These are phyloP conservation scores for Boletus vinaceobasis DNA, from an alignment of 768 basidiomycete genomes.

Conservation along the genomic window DNA sequence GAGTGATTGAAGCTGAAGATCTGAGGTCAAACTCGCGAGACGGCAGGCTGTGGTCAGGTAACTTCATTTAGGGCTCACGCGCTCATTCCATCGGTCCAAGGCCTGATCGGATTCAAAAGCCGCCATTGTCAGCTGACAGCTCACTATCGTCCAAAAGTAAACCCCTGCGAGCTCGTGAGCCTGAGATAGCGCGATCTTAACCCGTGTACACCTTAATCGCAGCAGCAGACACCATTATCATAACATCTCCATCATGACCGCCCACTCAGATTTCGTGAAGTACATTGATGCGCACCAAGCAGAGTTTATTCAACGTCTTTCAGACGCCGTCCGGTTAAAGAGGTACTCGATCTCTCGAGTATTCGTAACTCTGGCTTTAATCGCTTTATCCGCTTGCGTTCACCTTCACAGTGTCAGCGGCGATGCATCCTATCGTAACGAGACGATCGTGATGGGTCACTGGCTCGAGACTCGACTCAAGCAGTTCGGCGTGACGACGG, in stretches of 20 bases:
- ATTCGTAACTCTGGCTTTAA: neutral
- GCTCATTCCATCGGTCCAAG: too few species aligned
- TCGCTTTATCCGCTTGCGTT: neutral
- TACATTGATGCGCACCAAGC: constrained; percentile 71
- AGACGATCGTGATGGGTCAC: constrained; percentile 82
- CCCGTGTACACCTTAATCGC: neutral
- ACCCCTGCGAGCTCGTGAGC: neutral
- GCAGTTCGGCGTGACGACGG: constrained; percentile 74
- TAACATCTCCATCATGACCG: constrained; percentile 29
- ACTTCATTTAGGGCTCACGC: too few species aligned
- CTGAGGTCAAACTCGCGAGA: too few species aligned
- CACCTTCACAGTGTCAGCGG: constrained; percentile 53
- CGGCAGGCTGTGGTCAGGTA: too few species aligned
- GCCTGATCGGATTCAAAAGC: neutral
- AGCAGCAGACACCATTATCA: neutral
- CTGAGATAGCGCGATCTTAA: neutral
- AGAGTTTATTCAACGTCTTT: constrained; percentile 73
- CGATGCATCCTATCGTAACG: constrained; percentile 64
- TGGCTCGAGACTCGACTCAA: constrained; percentile 76
- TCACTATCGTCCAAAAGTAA: neutral
- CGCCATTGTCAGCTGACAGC: neutral
- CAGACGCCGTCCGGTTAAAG: constrained; percentile 81
- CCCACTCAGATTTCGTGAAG: constrained; percentile 31
- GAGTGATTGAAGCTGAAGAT: too few species aligned
- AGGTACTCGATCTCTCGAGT: constrained; percentile 38